These are phyloP conservation scores for Botrytis pseudocinerea DNA, from an alignment of 2,329 filamentous ascomycete species.

Conservation along the genomic window DNA sequence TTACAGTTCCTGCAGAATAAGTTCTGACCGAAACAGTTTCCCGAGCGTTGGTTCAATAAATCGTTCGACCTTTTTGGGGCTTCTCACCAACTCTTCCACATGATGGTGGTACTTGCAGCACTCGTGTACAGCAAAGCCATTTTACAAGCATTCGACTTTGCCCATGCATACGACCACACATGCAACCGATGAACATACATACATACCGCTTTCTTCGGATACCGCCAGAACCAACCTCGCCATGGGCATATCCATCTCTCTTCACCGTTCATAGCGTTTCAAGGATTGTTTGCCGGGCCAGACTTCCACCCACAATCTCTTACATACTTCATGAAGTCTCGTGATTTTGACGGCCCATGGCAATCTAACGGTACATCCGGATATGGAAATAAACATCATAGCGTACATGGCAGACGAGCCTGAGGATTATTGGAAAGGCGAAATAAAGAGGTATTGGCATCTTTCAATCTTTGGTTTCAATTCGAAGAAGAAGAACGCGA, in stretches of 20 bases:
- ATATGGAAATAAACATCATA: background rate
- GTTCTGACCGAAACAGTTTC: conserved; percentile 41
- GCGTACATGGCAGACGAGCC: background rate
- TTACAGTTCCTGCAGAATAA: background rate
- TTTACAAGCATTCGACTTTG: conserved; percentile 43
- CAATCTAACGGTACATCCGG: conserved; percentile 1
- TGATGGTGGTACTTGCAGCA: conserved; percentile 48
- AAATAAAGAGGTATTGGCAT: background rate
- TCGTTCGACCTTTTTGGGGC: conserved; percentile 50
- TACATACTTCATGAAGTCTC: background rate
- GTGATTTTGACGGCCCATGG: conserved; percentile 3
- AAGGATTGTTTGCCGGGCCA: conserved; percentile 7
- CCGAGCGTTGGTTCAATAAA: conserved; percentile 47
- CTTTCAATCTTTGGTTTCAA: background rate
- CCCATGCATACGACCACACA: conserved; percentile 30
- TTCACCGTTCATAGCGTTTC: conserved; percentile 11
- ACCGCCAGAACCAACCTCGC: conserved; percentile 10
- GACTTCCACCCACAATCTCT: conserved; percentile 4
- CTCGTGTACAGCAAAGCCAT: conserved; percentile 44
- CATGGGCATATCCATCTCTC: conserved; percentile 4
- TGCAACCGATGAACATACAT: conserved; percentile 15
- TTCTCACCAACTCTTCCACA: conserved; percentile 52
- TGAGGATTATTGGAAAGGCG: background rate
- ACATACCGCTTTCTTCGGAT: conserved; percentile 13
- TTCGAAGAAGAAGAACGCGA: conserved; percentile 2